Conservation (phyloP, 2,329 filamentous ascomycete genomes). For the Fusarium buharicum region DNA sequence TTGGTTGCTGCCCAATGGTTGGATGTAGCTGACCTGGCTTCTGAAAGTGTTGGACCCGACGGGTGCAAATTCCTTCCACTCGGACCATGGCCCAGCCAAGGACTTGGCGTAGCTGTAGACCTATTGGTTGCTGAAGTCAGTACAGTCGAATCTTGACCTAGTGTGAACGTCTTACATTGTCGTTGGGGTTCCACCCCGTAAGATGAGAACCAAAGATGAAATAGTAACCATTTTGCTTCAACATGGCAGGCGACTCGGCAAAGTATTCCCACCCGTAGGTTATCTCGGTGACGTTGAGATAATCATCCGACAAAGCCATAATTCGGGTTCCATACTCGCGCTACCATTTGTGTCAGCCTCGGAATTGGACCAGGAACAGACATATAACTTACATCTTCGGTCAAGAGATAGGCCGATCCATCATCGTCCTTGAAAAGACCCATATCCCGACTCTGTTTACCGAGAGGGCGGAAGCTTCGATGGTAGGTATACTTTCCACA, state of each 20-base stretch:
- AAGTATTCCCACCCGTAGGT: constrained; percentile 64
- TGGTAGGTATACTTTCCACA: constrained; percentile 66
- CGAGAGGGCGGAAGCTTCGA: constrained; percentile 51
- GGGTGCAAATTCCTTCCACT: constrained; percentile 68
- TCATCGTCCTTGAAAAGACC: constrained; percentile 71
- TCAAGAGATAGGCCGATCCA: constrained; percentile 69
- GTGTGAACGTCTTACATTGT: constrained; percentile 58
- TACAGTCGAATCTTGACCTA: accelerated
- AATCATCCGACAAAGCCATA: constrained; percentile 65
- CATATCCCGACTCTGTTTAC: constrained; percentile 63
- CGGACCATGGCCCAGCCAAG: constrained; percentile 68
- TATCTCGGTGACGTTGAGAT: constrained; percentile 60
- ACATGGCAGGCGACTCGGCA: constrained; percentile 70
- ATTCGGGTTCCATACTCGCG: constrained; percentile 68
- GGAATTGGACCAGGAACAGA: accelerated
- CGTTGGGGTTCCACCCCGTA: constrained; percentile 69
- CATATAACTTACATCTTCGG: constrained; percentile 63
- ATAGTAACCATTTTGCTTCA: constrained; percentile 69
- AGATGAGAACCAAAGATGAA: constrained; percentile 72
- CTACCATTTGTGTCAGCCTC: constrained; percentile 45
- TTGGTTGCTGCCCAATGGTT: constrained; percentile 53
- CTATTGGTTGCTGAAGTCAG: constrained; percentile 22
- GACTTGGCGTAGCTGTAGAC: constrained; percentile 67
- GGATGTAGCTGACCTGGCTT: constrained; percentile 70
- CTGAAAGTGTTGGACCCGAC: constrained; percentile 65